phyloP scores from a whole-genome alignment of 352 stramenopile species.

The Plasmopara muralis region DNA sequence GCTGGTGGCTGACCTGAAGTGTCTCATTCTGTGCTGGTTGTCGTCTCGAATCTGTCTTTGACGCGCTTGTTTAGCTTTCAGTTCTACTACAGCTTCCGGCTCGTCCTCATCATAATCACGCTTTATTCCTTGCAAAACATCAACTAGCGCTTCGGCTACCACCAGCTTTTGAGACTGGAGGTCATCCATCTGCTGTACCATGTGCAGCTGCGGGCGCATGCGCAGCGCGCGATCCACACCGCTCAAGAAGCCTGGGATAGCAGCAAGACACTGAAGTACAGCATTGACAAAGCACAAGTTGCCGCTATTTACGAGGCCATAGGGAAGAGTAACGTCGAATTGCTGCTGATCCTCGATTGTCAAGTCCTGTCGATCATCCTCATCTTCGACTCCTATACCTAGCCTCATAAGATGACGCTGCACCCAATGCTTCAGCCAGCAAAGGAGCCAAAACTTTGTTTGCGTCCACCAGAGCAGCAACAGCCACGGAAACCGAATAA shows the following conservation, averaged over 20 bases:
- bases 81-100: conserved; percentile 6
- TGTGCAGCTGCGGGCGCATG: conserved; percentile 20
- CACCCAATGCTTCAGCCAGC: conserved; percentile 26
- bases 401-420: conserved; percentile 30
- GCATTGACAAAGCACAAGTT: conserved; percentile 78
- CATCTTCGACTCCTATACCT: conserved; percentile 17
- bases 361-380: conserved; percentile 3
- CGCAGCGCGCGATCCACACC: conserved; percentile 18
- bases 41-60: conserved; percentile 13
- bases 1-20: conserved; percentile 28
- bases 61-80: conserved; percentile 1
- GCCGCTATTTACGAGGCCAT: conserved; percentile 52
- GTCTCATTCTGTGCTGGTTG: conserved; percentile 23
- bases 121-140: conserved; percentile 19
- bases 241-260: conserved; percentile 37
- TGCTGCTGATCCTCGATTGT: background rate
- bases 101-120: conserved; percentile 5
- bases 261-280: conserved; percentile 57
- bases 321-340: conserved; percentile 12
- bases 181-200: conserved; percentile 15
- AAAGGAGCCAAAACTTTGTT: conserved; percentile 22
- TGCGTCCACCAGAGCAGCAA: conserved; percentile 29
- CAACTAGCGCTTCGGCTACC: conserved; percentile 26
- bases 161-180: conserved; percentile 20
- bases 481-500: conserved; percentile 20